Base-by-base conservation (phyloP, 129 eudicot genomes). In the Gnaphalium uliginosum region DNA sequence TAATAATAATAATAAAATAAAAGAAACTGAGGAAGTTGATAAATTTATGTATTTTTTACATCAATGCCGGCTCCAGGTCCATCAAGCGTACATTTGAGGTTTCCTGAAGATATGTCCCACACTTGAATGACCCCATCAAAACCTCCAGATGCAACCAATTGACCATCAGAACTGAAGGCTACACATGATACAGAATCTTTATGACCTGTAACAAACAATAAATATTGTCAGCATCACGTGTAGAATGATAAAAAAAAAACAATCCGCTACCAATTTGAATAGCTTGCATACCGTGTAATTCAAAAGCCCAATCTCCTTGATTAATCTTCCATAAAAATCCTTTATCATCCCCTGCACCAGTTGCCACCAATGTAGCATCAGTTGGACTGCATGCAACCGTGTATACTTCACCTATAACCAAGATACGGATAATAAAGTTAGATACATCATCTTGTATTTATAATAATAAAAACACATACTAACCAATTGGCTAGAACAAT, bases 301-400 rank as follows among this genome's bases (percentile, higher is more conserved):
- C 97, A 76, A 86, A 79, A 82, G 96, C 96, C 94, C 94, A 87
- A 54, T 95, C 97, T 75, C 96, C 98, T 85, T 76, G 90, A 67
- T 90, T 90, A 63, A 95, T 86, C 69, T 69, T 89, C 97, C 97
- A 95, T 24, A 95, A 68, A 82, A 89, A 95, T 43, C 99, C 99
- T 84, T 73, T 91, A 79, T 95, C 97, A 72, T 95, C 99, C 59
- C 96, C 97, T 48, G 89, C 99, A 48, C 99, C 99, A n/a, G 97
- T 95, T 68, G 96, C 99, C 72, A 95, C 99, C 81, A 95, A 76
- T 25, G 82, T 80, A 62, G 90, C 81, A 74, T 95, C 95, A 14
- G 90, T 86, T 33, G 99, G 97, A 78, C 97, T 91, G 81, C 99
- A 91, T 4, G 90, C 94, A 73, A 85, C 96, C 46, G 96, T 78